These are phyloP conservation scores for Sporothrix inflata DNA, from an alignment of 2,329 filamentous ascomycete genomes.

Conservation along the genomic window DNA sequence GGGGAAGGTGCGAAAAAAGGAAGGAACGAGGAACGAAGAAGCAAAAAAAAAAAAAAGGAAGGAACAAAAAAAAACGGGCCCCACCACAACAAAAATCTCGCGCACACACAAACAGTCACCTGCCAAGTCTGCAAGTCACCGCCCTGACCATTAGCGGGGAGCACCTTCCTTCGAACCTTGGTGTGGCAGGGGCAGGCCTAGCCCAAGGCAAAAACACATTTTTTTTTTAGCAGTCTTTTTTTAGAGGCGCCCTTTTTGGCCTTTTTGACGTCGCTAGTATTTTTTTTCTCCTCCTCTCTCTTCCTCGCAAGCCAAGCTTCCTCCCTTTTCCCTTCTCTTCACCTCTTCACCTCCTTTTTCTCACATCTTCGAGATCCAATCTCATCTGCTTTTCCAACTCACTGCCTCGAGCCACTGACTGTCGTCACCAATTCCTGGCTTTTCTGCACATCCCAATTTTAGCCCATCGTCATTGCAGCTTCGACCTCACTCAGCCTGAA, in stretches of 20 bases:
- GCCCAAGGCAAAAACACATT: background rate
- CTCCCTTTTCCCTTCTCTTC: background rate
- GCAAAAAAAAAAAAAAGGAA: background rate
- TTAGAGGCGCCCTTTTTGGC: constrained; percentile 6
- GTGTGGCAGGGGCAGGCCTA: background rate
- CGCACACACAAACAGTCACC: background rate
- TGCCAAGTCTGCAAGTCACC: constrained; percentile 12
- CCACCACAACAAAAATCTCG: constrained; percentile 9
- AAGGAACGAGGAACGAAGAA: background rate
- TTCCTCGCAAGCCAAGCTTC: background rate
- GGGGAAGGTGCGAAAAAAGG: constrained; percentile 10
- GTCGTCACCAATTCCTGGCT: constrained; percentile 17
- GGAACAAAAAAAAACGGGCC: background rate
- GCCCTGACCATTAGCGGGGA: constrained; percentile 5
- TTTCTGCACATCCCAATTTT: constrained; percentile 16
- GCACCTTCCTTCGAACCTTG: background rate
- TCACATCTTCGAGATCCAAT: background rate
- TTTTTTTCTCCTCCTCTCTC: background rate
- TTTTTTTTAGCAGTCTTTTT: constrained; percentile 16
- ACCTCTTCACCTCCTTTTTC: constrained; percentile 3
- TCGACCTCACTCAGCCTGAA: background rate
- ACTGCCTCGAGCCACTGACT: background rate
- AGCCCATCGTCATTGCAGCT: constrained; percentile 19
- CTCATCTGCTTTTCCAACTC: background rate
- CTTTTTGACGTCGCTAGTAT: constrained; percentile 8